Percentiles rank a stretch among this genome's conserved stretches.
These are phyloP conservation scores for Rhodotorula sp. DNA, from an alignment of 1,284 basidiomycete species.

Conservation along the genomic window DNA sequence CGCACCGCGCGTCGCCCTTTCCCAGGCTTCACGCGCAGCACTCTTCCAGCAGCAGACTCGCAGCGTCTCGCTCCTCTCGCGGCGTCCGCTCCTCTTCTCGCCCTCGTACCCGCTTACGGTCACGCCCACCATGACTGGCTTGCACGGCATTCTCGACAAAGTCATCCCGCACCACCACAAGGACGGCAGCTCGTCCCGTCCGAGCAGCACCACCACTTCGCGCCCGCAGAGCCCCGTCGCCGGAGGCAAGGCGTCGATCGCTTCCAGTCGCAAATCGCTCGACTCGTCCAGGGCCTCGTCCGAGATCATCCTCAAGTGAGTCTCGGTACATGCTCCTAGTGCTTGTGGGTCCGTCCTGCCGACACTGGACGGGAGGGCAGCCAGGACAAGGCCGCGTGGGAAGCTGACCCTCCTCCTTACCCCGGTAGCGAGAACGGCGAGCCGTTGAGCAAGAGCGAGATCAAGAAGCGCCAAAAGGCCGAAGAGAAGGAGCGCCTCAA, in stretches of 20 bases:
- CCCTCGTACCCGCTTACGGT: not conserved
- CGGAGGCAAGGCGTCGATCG: not conserved
- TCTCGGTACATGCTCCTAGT: not conserved
- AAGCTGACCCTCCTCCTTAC: not conserved
- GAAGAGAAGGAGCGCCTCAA: conserved; percentile 67
- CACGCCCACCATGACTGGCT: conserved; percentile 9
- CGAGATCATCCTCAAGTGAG: conserved; percentile 22
- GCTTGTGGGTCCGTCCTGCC: not conserved
- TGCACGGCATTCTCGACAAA: conserved; percentile 26
- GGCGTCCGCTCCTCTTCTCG: not conserved
- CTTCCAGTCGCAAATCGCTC: conserved; percentile 6
- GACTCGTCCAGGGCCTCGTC: conserved; percentile 13
- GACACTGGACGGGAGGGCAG: no score
- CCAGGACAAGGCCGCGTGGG: no score
- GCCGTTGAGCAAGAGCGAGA: conserved; percentile 70
- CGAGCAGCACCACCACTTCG: conserved; percentile 6
- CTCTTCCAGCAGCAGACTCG: not conserved
- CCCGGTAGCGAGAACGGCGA: conserved; percentile 30
- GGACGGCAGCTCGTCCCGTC: conserved; percentile 13
- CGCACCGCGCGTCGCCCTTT: not conserved
- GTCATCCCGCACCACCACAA: conserved; percentile 8
- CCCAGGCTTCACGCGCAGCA: not conserved
- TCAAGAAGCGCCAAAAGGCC: conserved; percentile 90
- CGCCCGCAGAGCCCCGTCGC: not conserved
- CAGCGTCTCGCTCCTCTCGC: not conserved